Conservation (phyloP, 345 rosid species). For the Corymbia maculata region DNA sequence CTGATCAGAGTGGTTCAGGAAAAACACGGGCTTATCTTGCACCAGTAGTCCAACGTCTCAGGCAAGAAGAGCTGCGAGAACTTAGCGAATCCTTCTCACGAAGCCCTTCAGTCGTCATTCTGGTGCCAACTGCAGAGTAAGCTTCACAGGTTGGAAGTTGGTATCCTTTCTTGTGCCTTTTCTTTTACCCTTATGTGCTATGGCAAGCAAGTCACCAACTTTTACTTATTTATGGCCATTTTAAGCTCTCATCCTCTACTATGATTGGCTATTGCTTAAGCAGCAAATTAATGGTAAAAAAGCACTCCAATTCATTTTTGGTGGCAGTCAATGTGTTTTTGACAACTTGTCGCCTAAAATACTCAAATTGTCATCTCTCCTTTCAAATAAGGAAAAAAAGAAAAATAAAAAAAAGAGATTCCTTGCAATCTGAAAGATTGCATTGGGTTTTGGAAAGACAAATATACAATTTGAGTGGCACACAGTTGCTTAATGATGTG, state of each 20-base stretch:
- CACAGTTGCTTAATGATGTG: neutral
- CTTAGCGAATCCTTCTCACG: slow-evolving; percentile 39
- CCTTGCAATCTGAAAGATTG: neutral
- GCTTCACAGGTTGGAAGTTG: slow-evolving; percentile 68
- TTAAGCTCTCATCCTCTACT: neutral
- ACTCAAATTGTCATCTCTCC: neutral
- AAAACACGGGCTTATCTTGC: slow-evolving; percentile 86
- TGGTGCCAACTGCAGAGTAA: slow-evolving; percentile 90
- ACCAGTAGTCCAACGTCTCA: slow-evolving; percentile 73
- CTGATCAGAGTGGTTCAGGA: slow-evolving; percentile 98
- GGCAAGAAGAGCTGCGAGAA: slow-evolving; percentile 81
- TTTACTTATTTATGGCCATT: neutral
- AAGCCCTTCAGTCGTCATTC: slow-evolving; percentile 61
- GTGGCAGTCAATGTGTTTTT: neutral
- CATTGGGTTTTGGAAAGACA: neutral
- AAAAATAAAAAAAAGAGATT: neutral
- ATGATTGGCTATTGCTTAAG: neutral
- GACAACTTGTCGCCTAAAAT: neutral
- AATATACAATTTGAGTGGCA: neutral
- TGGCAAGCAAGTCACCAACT: neutral
- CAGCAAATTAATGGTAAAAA: neutral
- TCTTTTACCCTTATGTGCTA: neutral
- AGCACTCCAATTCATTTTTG: neutral
- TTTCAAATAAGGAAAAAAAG: neutral
- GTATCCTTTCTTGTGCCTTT: neutral